Evolutionary conservation across 2,329 filamentous ascomycete species (phyloP).

Genomic region (Colletotrichum abscissum): DNA sequence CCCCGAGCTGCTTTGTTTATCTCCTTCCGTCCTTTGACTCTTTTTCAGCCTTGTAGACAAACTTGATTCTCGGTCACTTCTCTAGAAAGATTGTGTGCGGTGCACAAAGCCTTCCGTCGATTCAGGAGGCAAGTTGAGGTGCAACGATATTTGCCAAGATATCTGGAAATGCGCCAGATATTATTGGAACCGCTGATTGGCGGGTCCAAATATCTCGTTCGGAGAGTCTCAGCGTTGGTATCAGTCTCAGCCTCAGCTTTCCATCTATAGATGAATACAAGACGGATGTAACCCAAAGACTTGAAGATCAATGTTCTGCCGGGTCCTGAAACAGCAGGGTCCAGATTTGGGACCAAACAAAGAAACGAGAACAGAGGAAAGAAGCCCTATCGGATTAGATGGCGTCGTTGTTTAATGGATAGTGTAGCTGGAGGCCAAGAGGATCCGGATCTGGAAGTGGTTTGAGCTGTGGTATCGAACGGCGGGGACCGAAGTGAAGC

Average conservation of each 20-base stretch:
- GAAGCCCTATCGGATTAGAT: slow-evolving; percentile 16
- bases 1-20: slow-evolving; percentile 7
- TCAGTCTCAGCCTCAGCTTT: slow-evolving; percentile 24
- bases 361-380: slow-evolving; percentile 11
- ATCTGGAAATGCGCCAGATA: slow-evolving; percentile 22
- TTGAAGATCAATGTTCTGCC: slow-evolving; percentile 25
- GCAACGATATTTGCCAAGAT: slow-evolving; percentile 18
- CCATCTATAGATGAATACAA: slow-evolving; percentile 16
- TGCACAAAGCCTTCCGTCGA: background rate
- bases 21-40: background rate
- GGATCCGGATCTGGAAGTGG: slow-evolving; percentile 28
- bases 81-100: background rate
- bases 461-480: slow-evolving; percentile 20
- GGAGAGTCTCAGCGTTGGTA: slow-evolving; percentile 19
- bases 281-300: slow-evolving; percentile 26
- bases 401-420: slow-evolving; percentile 8
- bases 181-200: slow-evolving; percentile 20
- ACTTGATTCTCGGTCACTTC: background rate
- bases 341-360: slow-evolving; percentile 25
- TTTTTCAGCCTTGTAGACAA: background rate
- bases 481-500: slow-evolving; percentile 17
- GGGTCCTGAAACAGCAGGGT: slow-evolving; percentile 17
- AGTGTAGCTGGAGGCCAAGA: slow-evolving; percentile 14
- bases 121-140: slow-evolving; percentile 17
- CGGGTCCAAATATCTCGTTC: slow-evolving; percentile 11